Conservation (phyloP, 495 filamentous ascomycete genomes). For the Chaetomium fimeti region DNA sequence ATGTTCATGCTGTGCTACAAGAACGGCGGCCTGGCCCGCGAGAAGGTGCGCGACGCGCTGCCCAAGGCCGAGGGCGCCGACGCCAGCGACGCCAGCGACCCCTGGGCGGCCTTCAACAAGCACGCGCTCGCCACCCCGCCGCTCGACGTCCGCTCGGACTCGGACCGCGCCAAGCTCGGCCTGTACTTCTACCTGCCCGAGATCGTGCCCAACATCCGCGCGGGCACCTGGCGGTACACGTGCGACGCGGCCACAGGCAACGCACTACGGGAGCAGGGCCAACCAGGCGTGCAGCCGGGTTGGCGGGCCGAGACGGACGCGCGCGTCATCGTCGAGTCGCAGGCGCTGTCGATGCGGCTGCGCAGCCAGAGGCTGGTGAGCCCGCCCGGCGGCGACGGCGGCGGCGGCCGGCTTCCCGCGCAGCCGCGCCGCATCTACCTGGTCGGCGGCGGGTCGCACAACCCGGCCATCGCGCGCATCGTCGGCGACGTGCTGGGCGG, state of each 20-base stretch:
- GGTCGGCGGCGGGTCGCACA: conserved; percentile 85
- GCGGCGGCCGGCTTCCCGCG: conserved; percentile 53
- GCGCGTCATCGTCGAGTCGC: conserved; percentile 87
- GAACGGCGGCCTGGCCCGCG: conserved; percentile 90
- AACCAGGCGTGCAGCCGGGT: too few relatives aligned
- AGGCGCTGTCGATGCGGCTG: conserved; percentile 84
- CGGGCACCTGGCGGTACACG: conserved; percentile 81
- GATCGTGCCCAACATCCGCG: conserved; percentile 84
- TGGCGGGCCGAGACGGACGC: conserved; percentile 61
- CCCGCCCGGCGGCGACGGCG: conserved; percentile 38
- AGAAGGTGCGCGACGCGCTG: conserved; percentile 73
- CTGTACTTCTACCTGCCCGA: conserved; percentile 93
- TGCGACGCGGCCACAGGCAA: conserved; percentile 54
- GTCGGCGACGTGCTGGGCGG: conserved; percentile 86
- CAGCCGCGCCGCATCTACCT: conserved; percentile 91
- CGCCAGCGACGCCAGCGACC: conserved; percentile 39
- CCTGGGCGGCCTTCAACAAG: conserved; percentile 78
- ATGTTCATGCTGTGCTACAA: conserved; percentile 99
- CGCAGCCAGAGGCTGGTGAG: conserved; percentile 73
- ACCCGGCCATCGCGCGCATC: conserved; percentile 77
- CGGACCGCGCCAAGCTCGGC: conserved; percentile 71
- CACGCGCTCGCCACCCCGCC: conserved; percentile 61
- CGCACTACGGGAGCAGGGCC: conserved; percentile 46
- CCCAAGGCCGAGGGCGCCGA: conserved; percentile 40
- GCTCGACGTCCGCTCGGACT: conserved; percentile 54